Evolutionary conservation across 2,329 filamentous ascomycete species (phyloP).

Genomic region (Calonectria montana): DNA sequence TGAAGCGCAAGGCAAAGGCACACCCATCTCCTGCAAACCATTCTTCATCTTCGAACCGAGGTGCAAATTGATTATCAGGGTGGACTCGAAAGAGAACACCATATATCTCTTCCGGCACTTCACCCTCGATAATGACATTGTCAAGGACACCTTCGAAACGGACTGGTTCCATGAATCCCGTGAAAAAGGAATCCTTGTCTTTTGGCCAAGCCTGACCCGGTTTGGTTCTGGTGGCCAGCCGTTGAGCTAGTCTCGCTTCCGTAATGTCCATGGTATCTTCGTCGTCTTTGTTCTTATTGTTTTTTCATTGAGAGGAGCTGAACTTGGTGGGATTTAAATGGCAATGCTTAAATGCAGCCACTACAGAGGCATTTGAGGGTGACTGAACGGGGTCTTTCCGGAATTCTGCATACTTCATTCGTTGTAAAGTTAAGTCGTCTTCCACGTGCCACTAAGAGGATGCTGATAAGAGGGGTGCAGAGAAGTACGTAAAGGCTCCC

Average conservation of each 20-base stretch:
- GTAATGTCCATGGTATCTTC: not conserved
- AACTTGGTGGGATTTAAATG: no score
- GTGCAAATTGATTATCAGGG: not conserved
- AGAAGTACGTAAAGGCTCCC: no score
- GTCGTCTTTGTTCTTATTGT: no score
- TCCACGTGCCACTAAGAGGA: no score
- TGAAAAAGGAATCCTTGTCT: not conserved
- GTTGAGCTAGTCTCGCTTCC: not conserved
- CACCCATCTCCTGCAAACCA: not conserved
- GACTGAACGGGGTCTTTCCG: no score
- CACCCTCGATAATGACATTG: not conserved
- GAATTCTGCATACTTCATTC: no score
- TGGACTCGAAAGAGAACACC: not conserved
- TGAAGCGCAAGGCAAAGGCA: not conserved
- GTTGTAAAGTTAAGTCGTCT: no score
- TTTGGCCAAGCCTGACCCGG: not conserved
- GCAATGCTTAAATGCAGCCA: no score
- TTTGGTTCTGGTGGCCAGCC: not conserved
- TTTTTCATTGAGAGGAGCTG: no score
- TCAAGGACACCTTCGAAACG: not conserved
- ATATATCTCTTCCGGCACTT: not conserved
- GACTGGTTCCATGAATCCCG: not conserved
- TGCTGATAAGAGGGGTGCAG: no score
- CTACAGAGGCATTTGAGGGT: no score
- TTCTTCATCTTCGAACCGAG: not conserved